phyloP scores from a whole-genome alignment of 768 basidiomycete species.

The Pleurotus platypus region DNA sequence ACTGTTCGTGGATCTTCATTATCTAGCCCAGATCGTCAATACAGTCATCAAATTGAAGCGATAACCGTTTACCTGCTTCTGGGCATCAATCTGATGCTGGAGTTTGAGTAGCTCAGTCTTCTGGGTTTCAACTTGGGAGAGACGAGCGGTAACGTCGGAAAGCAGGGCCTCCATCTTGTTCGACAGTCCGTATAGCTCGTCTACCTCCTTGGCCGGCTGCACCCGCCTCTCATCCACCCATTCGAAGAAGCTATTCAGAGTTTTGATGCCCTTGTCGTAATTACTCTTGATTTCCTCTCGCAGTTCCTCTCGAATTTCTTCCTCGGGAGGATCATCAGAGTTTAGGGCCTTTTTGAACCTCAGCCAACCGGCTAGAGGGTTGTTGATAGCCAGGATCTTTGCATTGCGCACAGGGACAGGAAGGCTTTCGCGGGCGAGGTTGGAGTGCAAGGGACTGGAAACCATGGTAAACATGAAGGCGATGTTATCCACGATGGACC shows the following conservation, averaged over 20 bases:
- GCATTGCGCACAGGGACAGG: slow-evolving; percentile 10
- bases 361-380: slow-evolving; percentile 10
- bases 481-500: slow-evolving; percentile 19
- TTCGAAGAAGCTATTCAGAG: slow-evolving; percentile 10
- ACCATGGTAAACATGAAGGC: slow-evolving; percentile 22
- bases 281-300: neutral
- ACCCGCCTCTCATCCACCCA: slow-evolving; percentile 12
- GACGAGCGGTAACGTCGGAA: slow-evolving; percentile 7
- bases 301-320: slow-evolving; percentile 1
- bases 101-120: slow-evolving; percentile 6
- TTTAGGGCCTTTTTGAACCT: slow-evolving; percentile 3
- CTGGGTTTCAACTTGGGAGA: slow-evolving; percentile 9
- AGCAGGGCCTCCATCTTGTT: slow-evolving; percentile 10
- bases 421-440: slow-evolving; percentile 16
- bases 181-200: slow-evolving; percentile 8
- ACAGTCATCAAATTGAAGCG: neutral
- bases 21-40: neutral
- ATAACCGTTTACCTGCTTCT: slow-evolving; percentile 5
- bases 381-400: slow-evolving; percentile 10
- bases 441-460: slow-evolving; percentile 14
- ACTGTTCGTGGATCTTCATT: slow-evolving; percentile 3
- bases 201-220: slow-evolving; percentile 14
- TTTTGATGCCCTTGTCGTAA: slow-evolving; percentile 10
- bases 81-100: slow-evolving; percentile 2
- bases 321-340: neutral